These are phyloP conservation scores for Russula griseocarnosa DNA, from an alignment of 768 basidiomycete species.

Conservation along the genomic window DNA sequence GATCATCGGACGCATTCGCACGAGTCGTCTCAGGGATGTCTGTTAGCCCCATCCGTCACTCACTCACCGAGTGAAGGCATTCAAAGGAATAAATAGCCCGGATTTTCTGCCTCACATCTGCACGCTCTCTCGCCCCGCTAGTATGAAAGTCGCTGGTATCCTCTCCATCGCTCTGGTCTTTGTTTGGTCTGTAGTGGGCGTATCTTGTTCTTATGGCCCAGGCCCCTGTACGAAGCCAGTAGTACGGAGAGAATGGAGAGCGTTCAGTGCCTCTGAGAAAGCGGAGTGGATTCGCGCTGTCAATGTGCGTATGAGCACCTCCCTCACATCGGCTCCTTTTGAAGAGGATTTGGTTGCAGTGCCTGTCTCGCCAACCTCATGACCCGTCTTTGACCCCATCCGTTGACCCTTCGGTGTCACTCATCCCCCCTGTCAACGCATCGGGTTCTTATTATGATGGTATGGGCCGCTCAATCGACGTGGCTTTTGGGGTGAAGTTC, in stretches of 20 bases:
- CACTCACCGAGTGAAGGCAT: too few relatives aligned
- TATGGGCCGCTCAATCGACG: not conserved
- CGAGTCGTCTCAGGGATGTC: not conserved
- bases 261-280: slow-evolving; percentile 21
- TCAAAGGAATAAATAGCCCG: not conserved
- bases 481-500: not conserved
- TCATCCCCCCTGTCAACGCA: slow-evolving; percentile 23
- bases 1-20: slow-evolving; percentile 1
- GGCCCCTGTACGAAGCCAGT: slow-evolving; percentile 23
- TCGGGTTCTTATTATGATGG: slow-evolving; percentile 27
- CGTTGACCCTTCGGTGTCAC: slow-evolving; percentile 17
- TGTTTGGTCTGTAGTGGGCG: not conserved
- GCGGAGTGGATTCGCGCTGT: slow-evolving; percentile 31
- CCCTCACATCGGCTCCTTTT: not conserved
- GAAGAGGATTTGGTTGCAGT: slow-evolving; percentile 12
- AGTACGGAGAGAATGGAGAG: slow-evolving; percentile 31
- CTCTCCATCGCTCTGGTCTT: not conserved
- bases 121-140: too few relatives aligned
- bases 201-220: not conserved
- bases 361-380: slow-evolving; percentile 24
- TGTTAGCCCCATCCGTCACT: not conserved
- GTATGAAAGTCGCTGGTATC: not conserved
- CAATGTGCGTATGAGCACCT: slow-evolving; percentile 24
- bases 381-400: slow-evolving; percentile 18
- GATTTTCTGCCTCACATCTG: not conserved